phyloP scores from a whole-genome alignment of 805 yeast genomes.

The Yarrowia hollandica region DNA sequence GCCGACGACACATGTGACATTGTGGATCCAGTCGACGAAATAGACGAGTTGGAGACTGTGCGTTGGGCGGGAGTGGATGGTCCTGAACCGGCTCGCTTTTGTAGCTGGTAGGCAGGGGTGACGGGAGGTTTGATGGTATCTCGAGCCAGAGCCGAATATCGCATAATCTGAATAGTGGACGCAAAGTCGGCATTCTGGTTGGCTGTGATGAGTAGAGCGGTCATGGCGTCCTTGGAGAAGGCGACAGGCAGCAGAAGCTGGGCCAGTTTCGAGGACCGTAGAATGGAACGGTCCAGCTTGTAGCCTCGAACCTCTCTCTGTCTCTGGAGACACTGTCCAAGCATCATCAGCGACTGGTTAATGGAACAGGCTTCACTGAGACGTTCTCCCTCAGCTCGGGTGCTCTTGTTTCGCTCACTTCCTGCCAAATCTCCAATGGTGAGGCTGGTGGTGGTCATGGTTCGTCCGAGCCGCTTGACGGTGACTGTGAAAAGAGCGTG shows the following conservation, averaged over 20 bases:
- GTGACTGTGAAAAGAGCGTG: constrained; percentile 54
- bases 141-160: constrained; percentile 40
- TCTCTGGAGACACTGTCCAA: constrained; percentile 51
- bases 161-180: constrained; percentile 39
- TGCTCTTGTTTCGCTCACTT: constrained; percentile 51
- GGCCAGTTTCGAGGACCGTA: constrained; percentile 52
- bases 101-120: constrained; percentile 12
- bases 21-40: constrained; percentile 3
- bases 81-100: not conserved
- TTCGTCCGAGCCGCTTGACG: constrained; percentile 33
- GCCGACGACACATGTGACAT: constrained; percentile 5
- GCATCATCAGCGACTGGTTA: constrained; percentile 51
- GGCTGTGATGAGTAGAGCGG: constrained; percentile 44
- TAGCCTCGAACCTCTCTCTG: constrained; percentile 37
- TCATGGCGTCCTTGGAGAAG: constrained; percentile 35
- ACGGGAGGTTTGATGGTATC: constrained; percentile 29
- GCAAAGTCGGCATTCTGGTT: constrained; percentile 47
- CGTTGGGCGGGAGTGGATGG: constrained; percentile 1
- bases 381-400: constrained; percentile 49
- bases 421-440: constrained; percentile 57
- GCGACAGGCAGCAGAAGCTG: constrained; percentile 52
- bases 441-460: constrained; percentile 43
- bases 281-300: constrained; percentile 45
- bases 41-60: constrained; percentile 8
- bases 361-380: constrained; percentile 52